Percentiles rank a stretch among this genome's conserved stretches.
Conservation (phyloP, 2,329 filamentous ascomycete genomes). For the Hypocrella siamensis region DNA sequence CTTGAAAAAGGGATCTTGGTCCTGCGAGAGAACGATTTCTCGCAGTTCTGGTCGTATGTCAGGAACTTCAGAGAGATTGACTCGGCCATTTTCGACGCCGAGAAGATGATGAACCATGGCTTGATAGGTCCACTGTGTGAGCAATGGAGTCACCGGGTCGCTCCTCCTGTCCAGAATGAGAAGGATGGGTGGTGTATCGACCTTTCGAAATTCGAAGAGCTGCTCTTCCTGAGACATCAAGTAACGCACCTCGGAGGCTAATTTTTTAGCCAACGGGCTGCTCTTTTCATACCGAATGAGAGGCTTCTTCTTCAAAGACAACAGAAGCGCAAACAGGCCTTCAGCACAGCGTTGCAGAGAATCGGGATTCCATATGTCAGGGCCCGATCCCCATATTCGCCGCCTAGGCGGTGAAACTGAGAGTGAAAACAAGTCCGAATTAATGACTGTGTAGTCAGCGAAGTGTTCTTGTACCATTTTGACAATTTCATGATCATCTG, state of each 20-base stretch:
- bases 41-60: constrained; percentile 76
- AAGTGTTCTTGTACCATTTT: constrained; percentile 91
- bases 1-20: constrained; percentile 96
- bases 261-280: constrained; percentile 77
- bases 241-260: constrained; percentile 85
- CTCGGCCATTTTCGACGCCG: constrained; percentile 87
- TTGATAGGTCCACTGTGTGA: constrained; percentile 98
- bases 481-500: constrained; percentile 94
- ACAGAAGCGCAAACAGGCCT: constrained; percentile 65
- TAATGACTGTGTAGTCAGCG: constrained; percentile 88
- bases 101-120: constrained; percentile 98
- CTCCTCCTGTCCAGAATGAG: constrained; percentile 82
- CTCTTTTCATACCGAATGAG: constrained; percentile 87
- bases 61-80: constrained; percentile 70
- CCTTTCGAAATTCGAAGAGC: constrained; percentile 87
- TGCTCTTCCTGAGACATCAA: constrained; percentile 91
- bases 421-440: constrained; percentile 81
- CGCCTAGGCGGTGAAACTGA: constrained; percentile 57
- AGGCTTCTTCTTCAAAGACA: constrained; percentile 93
- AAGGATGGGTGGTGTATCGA: constrained; percentile 86
- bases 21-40: constrained; percentile 88
- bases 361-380: constrained; percentile 85
- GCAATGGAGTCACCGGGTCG: constrained; percentile 82
- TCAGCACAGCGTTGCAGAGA: constrained; percentile 76
- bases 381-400: constrained; percentile 63